phyloP scores from a whole-genome alignment of 108 stramenopile species.

The Stephanodiscus minutulus region DNA sequence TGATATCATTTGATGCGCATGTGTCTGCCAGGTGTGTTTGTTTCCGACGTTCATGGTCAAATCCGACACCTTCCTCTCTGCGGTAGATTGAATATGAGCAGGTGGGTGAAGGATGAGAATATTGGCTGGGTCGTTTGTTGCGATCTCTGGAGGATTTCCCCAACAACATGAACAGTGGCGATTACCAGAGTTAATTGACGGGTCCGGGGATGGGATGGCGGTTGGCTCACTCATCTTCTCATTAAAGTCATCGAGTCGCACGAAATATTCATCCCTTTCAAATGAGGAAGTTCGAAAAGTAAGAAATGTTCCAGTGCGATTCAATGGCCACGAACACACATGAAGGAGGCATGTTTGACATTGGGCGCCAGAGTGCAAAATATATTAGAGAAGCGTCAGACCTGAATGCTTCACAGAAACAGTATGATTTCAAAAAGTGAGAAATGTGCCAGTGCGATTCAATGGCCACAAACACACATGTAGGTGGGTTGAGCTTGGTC shows the following conservation, averaged over 20 bases:
- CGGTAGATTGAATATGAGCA: neutral
- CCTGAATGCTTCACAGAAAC: no score
- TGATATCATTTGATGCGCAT: no score
- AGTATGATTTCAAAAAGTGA: neutral
- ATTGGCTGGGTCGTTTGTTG: conserved; percentile 18
- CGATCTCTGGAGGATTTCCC: neutral
- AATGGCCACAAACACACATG: neutral
- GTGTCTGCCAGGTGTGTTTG: neutral
- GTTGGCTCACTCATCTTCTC: neutral
- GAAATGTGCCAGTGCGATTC: neutral
- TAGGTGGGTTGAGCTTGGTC: no score
- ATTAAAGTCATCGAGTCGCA: neutral
- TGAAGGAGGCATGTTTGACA: no score
- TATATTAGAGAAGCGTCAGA: no score
- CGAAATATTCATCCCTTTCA: neutral
- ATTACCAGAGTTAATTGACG: neutral
- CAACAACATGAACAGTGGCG: neutral
- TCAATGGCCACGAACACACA: neutral
- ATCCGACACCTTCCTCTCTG: neutral
- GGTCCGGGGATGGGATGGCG: conserved; percentile 1
- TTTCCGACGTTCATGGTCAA: neutral
- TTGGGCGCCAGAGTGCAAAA: no score
- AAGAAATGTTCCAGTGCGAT: neutral
- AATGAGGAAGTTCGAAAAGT: neutral
- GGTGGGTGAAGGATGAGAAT: conserved; percentile 5